Conservation (phyloP, 306 rosid genomes). For the Lathyrus aphaca region DNA sequence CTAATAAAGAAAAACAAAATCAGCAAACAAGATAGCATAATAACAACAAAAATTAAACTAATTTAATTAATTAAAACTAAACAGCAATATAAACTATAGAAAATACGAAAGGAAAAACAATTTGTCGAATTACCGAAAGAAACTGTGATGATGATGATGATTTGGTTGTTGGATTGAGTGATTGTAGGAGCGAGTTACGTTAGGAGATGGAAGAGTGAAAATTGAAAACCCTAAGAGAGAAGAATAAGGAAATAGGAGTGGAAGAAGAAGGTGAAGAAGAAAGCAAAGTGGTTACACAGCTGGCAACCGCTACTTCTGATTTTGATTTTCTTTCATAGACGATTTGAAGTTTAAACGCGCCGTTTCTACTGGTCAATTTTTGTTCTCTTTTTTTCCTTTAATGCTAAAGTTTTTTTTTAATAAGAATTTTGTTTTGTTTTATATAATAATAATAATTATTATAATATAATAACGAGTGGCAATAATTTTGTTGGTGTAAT, state of each 20-base stretch:
- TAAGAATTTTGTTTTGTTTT: not conserved
- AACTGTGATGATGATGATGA: not conserved
- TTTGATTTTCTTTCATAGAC: not conserved
- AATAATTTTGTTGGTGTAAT: conserved; percentile 12
- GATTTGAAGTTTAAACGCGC: conserved; percentile 39
- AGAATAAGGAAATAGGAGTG: not conserved
- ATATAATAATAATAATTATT: no score
- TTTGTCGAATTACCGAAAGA: conserved; percentile 3
- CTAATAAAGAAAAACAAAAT: not conserved
- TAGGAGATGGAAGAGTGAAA: not conserved
- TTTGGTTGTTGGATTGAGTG: not conserved
- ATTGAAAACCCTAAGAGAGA: conserved; percentile 35
- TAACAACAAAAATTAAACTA: not conserved
- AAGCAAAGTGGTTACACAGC: conserved; percentile 42
- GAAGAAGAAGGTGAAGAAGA: not conserved
- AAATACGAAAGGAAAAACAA: not conserved
- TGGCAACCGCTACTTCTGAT: conserved; percentile 30
- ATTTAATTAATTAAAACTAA: not conserved
- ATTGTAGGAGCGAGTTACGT: no score
- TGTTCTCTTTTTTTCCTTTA: no score
- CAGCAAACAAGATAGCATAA: conserved; percentile 8
- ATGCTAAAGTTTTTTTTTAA: no score
- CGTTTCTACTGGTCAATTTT: conserved; percentile 4
- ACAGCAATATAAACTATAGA: not conserved
- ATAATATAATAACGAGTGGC: not conserved